Base-by-base conservation (phyloP, 1,139 yeast species). In the Kodamaea suecica region DNA sequence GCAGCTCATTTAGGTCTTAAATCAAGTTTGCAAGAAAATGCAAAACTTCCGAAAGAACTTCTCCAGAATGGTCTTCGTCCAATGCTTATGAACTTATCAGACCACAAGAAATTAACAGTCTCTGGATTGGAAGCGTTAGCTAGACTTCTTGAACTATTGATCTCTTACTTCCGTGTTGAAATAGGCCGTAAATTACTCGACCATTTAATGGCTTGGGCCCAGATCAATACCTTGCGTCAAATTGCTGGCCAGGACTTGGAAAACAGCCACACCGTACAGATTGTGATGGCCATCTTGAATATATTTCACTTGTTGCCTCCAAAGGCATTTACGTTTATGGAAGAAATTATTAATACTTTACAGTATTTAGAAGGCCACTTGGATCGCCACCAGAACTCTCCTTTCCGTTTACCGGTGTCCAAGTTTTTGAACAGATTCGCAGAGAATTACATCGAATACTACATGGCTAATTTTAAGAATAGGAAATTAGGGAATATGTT, bases 171-270 rank as follows among this genome's bases (percentile, higher is more conserved):
- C 66, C 84, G 95, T 55, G 97, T 92, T 15, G 99, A 94, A 57
- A 92, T 94, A 47, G 99, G 99, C 23, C 76, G 90, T 38, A 94
- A 94, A 52, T 66, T 94, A 36, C 70, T 94, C 20, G 98, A 94
- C 51, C 98, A 94, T 59, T 67, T 92, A 47, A 85, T 83, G 75
- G 96, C 97, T 0, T 90, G 97, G 96, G 96, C 97, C 0, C 94
- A 87, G 47, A 87, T 95, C 5, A 76, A 77, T 31, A 78, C 85
- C 1, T 62, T 94, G 33, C 76, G 85, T 34, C 76, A 76, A 45
- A 74, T 83, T 35, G 80, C 95, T 0, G 76, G 79, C 17, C 84
- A 80, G 48, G 90, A 83, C 37, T 68, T 87, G 41, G 87, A 81
- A 29, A 85, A 81, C 42, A 86, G 86, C 41, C 84, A 83, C 33